Evolutionary conservation across 192 early-diverging fungal species (phyloP), one percentile per base, ranked within the genome.

Genomic region (Umbelopsis ramanniana): DNA sequence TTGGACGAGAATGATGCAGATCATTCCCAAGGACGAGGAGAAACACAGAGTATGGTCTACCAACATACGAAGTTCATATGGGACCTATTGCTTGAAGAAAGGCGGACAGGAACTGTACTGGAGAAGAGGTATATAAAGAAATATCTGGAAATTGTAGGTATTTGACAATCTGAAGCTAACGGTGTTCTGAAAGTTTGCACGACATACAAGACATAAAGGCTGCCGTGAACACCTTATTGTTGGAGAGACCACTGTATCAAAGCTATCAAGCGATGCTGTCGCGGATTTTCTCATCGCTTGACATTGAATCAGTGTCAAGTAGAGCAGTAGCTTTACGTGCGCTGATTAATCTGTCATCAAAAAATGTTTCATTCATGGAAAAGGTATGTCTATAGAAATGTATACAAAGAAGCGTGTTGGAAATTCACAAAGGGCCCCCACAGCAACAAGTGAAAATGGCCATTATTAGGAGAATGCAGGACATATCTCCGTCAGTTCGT

Each of bases 401-500:
- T 17, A 15, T 0, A 15, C 2, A 21, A 50, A 15, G 48, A 17
- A 43, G 10, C 11, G 33, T 22, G 19, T 71, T 50, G 10, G 22
- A 67, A 67, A 0, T 46, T 46, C 46, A 23, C 45, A 26, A 57
- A 26, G 29, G 38, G 9, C 7, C 35, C 3, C 35, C 66, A 19
- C 72, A 86, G 72, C 70, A 75, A 26, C 88, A 85, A 55, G 90
- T 96, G 24, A 86, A 85, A 21, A 84, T 78, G 52, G 88, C 93
- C 4, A 89, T 98, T 55, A 85, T 89, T 35, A 83, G 91, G 23
- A 83, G 94, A 21, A 74, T 98, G 37, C 87, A 92, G 54, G 96
- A 98, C 74, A 81, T 82, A 53, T 94, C 93, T 22, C 87, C 94
- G 21, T 85, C 87, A 11, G 96, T 98, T 19, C 88, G 96, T 38